phyloP scores from a whole-genome alignment of 2,329 filamentous ascomycete genomes.

The Trichoderma pleuroti region DNA sequence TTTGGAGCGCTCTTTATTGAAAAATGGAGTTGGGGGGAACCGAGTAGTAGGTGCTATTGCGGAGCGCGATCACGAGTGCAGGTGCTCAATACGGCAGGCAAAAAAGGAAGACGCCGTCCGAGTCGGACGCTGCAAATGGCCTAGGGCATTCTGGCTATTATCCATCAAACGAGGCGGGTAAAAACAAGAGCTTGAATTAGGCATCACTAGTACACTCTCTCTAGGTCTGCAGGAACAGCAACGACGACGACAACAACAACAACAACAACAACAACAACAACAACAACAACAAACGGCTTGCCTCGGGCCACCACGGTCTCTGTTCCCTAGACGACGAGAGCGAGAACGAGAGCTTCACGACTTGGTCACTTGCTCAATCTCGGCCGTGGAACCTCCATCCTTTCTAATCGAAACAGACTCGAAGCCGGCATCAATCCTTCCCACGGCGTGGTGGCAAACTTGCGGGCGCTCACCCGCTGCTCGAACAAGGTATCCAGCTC shows the following conservation, averaged over 20 bases:
- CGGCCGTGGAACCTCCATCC: slow-evolving; percentile 24
- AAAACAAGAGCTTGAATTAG: neutral
- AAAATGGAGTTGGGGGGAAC: neutral
- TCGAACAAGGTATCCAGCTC: slow-evolving; percentile 57
- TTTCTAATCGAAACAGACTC: slow-evolving; percentile 22
- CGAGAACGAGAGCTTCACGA: too few species aligned
- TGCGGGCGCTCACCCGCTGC: slow-evolving; percentile 39
- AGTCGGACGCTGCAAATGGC: neutral
- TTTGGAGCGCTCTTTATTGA: neutral
- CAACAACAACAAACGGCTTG: neutral
- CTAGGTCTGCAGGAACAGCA: neutral
- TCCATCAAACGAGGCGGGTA: neutral
- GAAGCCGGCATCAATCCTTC: slow-evolving; percentile 25
- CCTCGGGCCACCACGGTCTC: neutral
- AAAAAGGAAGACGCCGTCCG: neutral
- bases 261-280: too few species aligned
- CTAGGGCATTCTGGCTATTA: neutral
- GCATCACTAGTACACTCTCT: neutral
- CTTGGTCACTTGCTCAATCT: slow-evolving; percentile 14
- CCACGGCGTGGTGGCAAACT: slow-evolving; percentile 37
- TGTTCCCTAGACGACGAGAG: neutral
- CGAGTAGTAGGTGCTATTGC: neutral
- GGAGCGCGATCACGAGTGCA: slow-evolving; percentile 4
- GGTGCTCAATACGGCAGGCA: slow-evolving; percentile 5
- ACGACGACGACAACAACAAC: too few species aligned